Evolutionary conservation across 2,329 filamentous ascomycete species (phyloP).

Genomic region (Blumeria graminis): DNA sequence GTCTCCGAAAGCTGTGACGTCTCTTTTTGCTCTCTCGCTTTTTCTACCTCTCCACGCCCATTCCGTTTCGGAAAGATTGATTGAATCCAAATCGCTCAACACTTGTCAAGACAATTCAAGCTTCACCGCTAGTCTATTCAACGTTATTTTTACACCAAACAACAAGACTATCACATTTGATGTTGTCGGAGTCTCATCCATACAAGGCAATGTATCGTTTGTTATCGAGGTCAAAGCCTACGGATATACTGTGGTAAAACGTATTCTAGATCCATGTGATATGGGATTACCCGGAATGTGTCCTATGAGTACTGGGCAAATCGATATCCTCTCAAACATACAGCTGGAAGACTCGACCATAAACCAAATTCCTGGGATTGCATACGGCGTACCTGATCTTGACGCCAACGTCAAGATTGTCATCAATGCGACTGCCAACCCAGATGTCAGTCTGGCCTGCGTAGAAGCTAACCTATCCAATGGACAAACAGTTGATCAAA

Average conservation of each 20-base stretch:
- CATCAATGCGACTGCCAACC: slow-evolving; percentile 42
- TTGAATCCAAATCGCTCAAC: slow-evolving; percentile 65
- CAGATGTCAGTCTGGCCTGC: slow-evolving; percentile 47
- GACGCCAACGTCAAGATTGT: slow-evolving; percentile 66
- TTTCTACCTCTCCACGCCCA: neutral
- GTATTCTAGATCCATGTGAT: slow-evolving; percentile 53
- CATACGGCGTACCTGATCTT: slow-evolving; percentile 74
- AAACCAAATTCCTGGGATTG: slow-evolving; percentile 50
- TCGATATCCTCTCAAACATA: slow-evolving; percentile 52
- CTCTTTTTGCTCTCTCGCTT: no score
- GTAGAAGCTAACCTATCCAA: slow-evolving; percentile 76
- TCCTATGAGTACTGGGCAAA: slow-evolving; percentile 69
- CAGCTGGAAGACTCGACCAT: slow-evolving; percentile 31
- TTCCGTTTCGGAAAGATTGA: slow-evolving; percentile 8
- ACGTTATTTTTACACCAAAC: slow-evolving; percentile 53
- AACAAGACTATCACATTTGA: slow-evolving; percentile 52
- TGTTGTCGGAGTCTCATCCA: slow-evolving; percentile 60
- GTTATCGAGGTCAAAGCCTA: slow-evolving; percentile 59
- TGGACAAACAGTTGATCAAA: slow-evolving; percentile 72
- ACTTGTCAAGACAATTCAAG: slow-evolving; percentile 63
- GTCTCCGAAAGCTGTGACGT: no score
- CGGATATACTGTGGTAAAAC: slow-evolving; percentile 46
- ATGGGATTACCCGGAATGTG: slow-evolving; percentile 51
- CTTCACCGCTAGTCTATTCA: slow-evolving; percentile 74
- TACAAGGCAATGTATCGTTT: slow-evolving; percentile 61